phyloP scores from a whole-genome alignment of 2,329 filamentous ascomycete species.

The Ophiosphaerella narmari region DNA sequence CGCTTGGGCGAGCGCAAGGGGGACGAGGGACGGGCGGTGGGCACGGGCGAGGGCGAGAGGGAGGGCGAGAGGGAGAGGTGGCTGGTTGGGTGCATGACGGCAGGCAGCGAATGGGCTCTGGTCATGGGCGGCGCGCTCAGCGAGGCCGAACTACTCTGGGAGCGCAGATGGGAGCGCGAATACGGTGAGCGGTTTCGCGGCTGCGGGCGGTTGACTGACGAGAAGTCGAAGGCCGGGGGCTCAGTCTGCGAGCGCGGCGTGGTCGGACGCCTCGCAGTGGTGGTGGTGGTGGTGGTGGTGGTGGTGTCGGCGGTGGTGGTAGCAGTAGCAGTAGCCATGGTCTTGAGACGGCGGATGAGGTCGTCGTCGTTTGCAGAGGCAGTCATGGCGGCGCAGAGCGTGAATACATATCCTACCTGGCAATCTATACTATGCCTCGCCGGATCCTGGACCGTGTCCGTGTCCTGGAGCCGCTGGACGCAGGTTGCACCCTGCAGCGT shows the following conservation, averaged over 20 bases:
- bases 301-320: conserved; percentile 17
- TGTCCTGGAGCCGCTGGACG: conserved; percentile 26
- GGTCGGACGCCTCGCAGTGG: conserved; percentile 31
- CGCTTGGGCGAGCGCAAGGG: conserved; percentile 51
- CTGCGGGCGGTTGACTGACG: conserved; percentile 34
- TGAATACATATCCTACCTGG: conserved; percentile 29
- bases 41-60: conserved; percentile 29
- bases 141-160: conserved; percentile 48
- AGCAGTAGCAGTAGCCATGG: conserved; percentile 17
- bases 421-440: neutral
- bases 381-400: conserved; percentile 34
- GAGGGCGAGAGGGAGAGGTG: conserved; percentile 39
- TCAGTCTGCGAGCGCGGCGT: conserved; percentile 48
- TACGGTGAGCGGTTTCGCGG: conserved; percentile 55
- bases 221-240: conserved; percentile 29
- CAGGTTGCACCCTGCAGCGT: conserved; percentile 39
- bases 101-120: conserved; percentile 54
- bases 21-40: conserved; percentile 41
- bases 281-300: conserved; percentile 24
- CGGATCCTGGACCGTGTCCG: conserved; percentile 9
- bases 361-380: conserved; percentile 10
- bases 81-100: conserved; percentile 42
- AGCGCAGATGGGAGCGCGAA: conserved; percentile 52
- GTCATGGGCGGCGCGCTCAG: conserved; percentile 53
- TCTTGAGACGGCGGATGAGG: conserved; percentile 29